These are phyloP conservation scores for Boletus barrowsii DNA, from an alignment of 768 basidiomycete species.

Conservation along the genomic window DNA sequence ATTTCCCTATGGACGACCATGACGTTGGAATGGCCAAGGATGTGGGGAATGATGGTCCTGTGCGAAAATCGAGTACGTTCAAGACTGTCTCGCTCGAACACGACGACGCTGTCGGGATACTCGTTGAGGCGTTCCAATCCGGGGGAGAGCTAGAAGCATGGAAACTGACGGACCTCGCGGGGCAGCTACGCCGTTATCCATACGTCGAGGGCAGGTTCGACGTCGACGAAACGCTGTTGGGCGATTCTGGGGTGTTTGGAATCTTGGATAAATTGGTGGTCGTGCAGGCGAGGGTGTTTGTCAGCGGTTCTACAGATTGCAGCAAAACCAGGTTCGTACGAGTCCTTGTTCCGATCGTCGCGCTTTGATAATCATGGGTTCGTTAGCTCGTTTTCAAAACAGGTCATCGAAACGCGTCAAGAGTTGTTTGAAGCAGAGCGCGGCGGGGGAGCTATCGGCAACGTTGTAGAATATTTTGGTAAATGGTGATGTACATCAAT, in stretches of 20 bases:
- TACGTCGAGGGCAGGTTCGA: constrained; percentile 21
- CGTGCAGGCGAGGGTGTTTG: constrained; percentile 46
- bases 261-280: constrained; percentile 58
- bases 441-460: constrained; percentile 26
- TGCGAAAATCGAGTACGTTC: constrained; percentile 46
- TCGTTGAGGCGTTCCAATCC: constrained; percentile 42
- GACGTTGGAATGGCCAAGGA: no score
- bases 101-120: constrained; percentile 42
- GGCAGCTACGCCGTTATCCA: constrained; percentile 29
- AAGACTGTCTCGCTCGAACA: constrained; percentile 40
- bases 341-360: neutral
- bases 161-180: constrained; percentile 43
- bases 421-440: constrained; percentile 16
- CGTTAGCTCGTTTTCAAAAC: constrained; percentile 49
- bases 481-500: constrained; percentile 13
- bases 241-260: constrained; percentile 49
- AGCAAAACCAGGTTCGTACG: constrained; percentile 43
- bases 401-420: constrained; percentile 45
- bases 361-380: neutral
- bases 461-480: constrained; percentile 47
- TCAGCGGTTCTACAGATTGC: constrained; percentile 48
- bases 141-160: constrained; percentile 40
- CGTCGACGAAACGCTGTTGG: constrained; percentile 31
- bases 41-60: neutral
- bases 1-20: constrained; percentile 17